Evolutionary conservation across 1,284 basidiomycete genomes (phyloP).

Genomic region (Athelia sp.): DNA sequence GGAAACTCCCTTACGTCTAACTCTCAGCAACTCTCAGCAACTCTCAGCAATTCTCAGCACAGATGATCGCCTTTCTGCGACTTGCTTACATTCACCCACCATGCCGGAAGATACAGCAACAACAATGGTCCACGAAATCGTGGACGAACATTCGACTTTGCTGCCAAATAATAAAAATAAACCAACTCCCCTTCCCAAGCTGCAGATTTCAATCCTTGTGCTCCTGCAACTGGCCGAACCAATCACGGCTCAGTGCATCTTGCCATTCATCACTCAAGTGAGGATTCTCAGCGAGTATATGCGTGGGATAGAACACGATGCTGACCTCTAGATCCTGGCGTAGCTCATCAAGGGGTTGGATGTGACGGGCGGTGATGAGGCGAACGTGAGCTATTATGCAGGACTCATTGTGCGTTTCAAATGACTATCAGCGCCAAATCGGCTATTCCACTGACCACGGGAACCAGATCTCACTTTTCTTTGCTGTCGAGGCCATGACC

Average conservation of each 20-base stretch:
- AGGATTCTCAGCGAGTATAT: background rate
- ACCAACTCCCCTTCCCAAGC: slow-evolving; percentile 43
- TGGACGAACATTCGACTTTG: background rate
- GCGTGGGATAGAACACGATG: too few species aligned
- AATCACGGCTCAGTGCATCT: slow-evolving; percentile 47
- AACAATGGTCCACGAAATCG: too few species aligned
- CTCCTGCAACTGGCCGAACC: slow-evolving; percentile 49
- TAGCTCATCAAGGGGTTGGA: slow-evolving; percentile 29
- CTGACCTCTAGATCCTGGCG: background rate
- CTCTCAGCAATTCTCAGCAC: too few species aligned
- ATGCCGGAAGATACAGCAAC: too few species aligned
- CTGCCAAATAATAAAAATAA: background rate
- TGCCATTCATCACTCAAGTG: slow-evolving; percentile 58
- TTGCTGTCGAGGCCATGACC: slow-evolving; percentile 62
- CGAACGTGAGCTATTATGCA: slow-evolving; percentile 61
- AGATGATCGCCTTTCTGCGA: too few species aligned
- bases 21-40: too few species aligned
- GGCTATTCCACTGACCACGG: background rate
- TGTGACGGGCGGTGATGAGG: slow-evolving; percentile 40
- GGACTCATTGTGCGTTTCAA: slow-evolving; percentile 51
- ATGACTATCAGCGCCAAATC: background rate
- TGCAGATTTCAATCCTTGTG: slow-evolving; percentile 48
- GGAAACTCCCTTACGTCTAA: too few species aligned
- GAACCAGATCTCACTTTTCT: slow-evolving; percentile 71
- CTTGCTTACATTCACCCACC: too few species aligned